Evolutionary conservation across 2,329 filamentous ascomycete genomes (phyloP), one percentile per base, ranked within the genome.

Genomic region (Fusarium austroafricanum): DNA sequence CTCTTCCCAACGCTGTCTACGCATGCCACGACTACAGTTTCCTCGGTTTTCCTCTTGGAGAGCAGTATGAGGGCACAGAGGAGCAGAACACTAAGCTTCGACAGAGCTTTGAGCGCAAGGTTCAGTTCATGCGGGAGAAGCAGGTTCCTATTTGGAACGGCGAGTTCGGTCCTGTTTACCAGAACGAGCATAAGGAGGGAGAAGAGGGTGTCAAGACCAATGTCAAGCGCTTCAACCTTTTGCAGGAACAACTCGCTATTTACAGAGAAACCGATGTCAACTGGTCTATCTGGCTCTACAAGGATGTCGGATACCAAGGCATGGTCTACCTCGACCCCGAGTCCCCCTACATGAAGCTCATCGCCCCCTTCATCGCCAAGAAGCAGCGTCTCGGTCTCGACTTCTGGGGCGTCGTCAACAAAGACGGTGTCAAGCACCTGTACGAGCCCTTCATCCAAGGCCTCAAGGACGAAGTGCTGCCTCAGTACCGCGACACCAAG

Each of bases 221-320:
- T 51, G 60, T 71, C 3, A 77, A 81, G 38, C 74, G 83, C 1
- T 83, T 80, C 47, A 77, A 77, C 1, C 70, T 84, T 0, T 70
- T 85, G 0, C 74, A 78, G 3, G 78, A 82, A 38, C 83, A 85
- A 45, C 68, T 81, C 3, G 54, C 67, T 2, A 79, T 81, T 3
- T 81, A 81, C 56, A 60, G 65, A 47, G 74, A 76, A 29, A 67
- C 55, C 4, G 56, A 61, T 1, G 83, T 73, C 75, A 83, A 82
- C 44, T 90, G 87, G 88, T 84, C 79, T 15, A 90, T 90, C 70
- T 88, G 86, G 85, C 75, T 86, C 0, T 87, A 86, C 75, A 88
- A 87, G 72, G 85, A 88, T 59, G 82, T 87, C 38, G 84, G 85
- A 0, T 80, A 84, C 43, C 84, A 87, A 73, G 86, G 85, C 8